phyloP scores from a whole-genome alignment of 345 rosid genomes.

The Cardamine resedifolia region DNA sequence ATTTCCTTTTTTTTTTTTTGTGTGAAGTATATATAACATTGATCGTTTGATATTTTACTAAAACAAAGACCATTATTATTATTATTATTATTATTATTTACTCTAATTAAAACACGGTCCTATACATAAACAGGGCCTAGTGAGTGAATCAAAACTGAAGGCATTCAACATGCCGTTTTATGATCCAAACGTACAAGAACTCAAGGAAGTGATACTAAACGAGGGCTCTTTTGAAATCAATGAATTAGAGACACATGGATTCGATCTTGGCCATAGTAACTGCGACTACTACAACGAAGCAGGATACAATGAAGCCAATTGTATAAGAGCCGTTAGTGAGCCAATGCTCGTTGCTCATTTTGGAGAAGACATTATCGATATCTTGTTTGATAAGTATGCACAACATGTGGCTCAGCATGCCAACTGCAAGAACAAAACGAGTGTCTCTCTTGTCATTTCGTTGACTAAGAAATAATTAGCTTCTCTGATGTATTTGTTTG shows the following conservation, averaged over 20 bases:
- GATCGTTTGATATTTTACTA: neutral
- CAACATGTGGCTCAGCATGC: constrained; percentile 23
- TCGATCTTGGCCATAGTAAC: constrained; percentile 25
- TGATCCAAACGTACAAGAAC: constrained; percentile 37
- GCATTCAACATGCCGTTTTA: constrained; percentile 48
- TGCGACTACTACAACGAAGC: neutral
- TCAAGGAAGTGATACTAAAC: constrained; percentile 27
- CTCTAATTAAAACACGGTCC: neutral
- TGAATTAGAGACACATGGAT: constrained; percentile 28
- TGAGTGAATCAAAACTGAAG: constrained; percentile 43
- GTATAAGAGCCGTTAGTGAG: constrained; percentile 35
- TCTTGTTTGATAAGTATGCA: constrained; percentile 38
- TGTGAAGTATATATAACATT: neutral
- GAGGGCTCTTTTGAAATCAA: constrained; percentile 45
- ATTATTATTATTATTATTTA: neutral
- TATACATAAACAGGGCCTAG: constrained; percentile 36
- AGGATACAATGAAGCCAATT: constrained; percentile 38
- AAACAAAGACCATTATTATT: neutral
- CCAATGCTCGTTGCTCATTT: constrained; percentile 36
- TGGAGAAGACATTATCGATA: constrained; percentile 34
- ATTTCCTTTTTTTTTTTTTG: neutral
- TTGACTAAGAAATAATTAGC: constrained; percentile 22
- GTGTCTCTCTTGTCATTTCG: constrained; percentile 27
- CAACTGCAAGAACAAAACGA: constrained; percentile 17
- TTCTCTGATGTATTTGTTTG: neutral